These are phyloP conservation scores for Myrmaecium sp. DNA, from an alignment of 2,329 filamentous ascomycete species.

Conservation along the genomic window DNA sequence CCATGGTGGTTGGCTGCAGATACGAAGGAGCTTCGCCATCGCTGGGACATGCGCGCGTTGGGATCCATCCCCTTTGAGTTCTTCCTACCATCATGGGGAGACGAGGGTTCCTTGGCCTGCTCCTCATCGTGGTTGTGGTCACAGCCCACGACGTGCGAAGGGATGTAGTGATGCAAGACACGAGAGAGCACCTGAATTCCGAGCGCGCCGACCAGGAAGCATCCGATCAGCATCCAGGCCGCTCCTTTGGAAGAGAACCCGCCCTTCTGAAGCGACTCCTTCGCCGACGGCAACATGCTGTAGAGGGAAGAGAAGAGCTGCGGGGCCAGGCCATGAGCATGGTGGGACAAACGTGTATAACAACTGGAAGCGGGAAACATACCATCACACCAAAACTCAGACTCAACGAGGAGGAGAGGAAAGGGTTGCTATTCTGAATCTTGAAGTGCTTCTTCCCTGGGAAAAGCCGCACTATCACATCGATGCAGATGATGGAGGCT, in stretches of 20 bases:
- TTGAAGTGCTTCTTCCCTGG: constrained; percentile 62
- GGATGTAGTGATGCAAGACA: constrained; percentile 55
- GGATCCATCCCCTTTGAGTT: no score
- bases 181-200: constrained; percentile 61
- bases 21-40: no score
- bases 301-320: constrained; percentile 85
- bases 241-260: constrained; percentile 50
- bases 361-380: constrained; percentile 12
- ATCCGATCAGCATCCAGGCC: constrained; percentile 49
- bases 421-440: constrained; percentile 77
- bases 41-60: no score
- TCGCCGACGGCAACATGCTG: constrained; percentile 81
- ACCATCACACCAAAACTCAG: constrained; percentile 96
- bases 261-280: constrained; percentile 54
- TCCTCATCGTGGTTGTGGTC: constrained; percentile 51
- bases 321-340: not conserved
- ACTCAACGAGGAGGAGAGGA: constrained; percentile 75
- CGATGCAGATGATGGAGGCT: constrained; percentile 73
- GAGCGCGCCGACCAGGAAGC: constrained; percentile 55
- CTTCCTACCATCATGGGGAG: constrained; percentile 1
- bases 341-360: not conserved
- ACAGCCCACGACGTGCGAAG: constrained; percentile 66
- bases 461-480: constrained; percentile 55
- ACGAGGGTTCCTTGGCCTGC: constrained; percentile 14
- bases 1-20: no score